Percentiles rank a stretch among this genome's conserved stretches.
Conservation (phyloP, 768 basidiomycete genomes). For the Rhizopogon rudus region DNA sequence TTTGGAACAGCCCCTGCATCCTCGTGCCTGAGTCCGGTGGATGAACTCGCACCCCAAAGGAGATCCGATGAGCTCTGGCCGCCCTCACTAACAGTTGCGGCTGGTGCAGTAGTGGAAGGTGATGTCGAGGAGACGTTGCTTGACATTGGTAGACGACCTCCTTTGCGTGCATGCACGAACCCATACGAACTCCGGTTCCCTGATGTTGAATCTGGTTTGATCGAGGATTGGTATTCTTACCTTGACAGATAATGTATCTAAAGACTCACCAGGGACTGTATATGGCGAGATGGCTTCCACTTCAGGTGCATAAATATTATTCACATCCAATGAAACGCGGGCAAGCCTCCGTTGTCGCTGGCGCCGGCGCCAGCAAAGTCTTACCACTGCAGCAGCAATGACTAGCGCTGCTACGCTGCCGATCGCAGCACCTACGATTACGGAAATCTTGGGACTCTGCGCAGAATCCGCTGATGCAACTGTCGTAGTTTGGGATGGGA, state of each 20-base stretch:
- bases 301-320: not conserved
- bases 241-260: not conserved
- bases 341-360: not conserved
- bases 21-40: not conserved
- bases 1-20: not conserved
- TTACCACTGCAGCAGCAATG: not conserved
- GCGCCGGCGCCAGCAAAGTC: slow-evolving; percentile 1
- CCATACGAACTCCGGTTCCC: not conserved
- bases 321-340: not conserved
- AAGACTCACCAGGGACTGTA: not conserved
- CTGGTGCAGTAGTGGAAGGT: not conserved
- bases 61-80: not conserved
- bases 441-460: not conserved
- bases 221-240: not conserved
- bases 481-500: not conserved
- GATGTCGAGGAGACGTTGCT: not conserved
- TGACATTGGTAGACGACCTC: not conserved
- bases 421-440: slow-evolving; percentile 1
- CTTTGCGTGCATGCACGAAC: not conserved
- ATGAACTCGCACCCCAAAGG: not conserved
- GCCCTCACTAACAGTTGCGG: not conserved
- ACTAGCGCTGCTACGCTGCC: not conserved
- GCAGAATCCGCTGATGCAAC: not conserved
- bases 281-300: not conserved
- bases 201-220: not conserved